Conservation (phyloP, 1,284 basidiomycete genomes). For the Bondarzewia mesenterica region DNA sequence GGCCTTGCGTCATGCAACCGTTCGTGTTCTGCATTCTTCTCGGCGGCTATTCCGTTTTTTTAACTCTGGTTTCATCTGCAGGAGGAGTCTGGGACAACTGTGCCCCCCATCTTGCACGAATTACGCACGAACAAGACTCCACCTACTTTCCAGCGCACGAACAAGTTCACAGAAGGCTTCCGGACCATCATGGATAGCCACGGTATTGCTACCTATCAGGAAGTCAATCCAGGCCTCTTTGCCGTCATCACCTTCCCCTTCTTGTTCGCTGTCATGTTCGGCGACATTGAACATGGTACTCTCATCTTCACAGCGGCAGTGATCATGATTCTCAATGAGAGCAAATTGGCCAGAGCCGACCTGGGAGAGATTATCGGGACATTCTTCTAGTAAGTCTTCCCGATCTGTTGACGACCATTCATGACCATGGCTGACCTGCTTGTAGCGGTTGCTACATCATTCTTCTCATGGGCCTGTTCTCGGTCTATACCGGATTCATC, state of each 20-base stretch:
- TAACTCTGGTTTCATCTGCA: slow-evolving; percentile 24
- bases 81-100: slow-evolving; percentile 90
- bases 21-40: too few species aligned
- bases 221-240: slow-evolving; percentile 95
- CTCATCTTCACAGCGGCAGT: slow-evolving; percentile 76
- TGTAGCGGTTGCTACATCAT: slow-evolving; percentile 1
- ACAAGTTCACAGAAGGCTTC: slow-evolving; percentile 97
- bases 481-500: slow-evolving; percentile 93
- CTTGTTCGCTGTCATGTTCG: slow-evolving; percentile 93
- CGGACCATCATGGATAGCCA: slow-evolving; percentile 98
- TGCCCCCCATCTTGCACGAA: slow-evolving; percentile 91
- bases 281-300: slow-evolving; percentile 92
- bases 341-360: slow-evolving; percentile 67
- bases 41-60: too few species aligned
- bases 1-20: slow-evolving; percentile 88
- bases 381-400: slow-evolving; percentile 80
- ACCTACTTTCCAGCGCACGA: slow-evolving; percentile 92
- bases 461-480: slow-evolving; percentile 41
- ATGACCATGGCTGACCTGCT: too few species aligned
- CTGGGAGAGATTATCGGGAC: slow-evolving; percentile 85
- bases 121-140: slow-evolving; percentile 87
- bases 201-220: slow-evolving; percentile 92
- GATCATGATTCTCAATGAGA: slow-evolving; percentile 84
- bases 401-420: too few species aligned
- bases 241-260: slow-evolving; percentile 96